phyloP scores from a whole-genome alignment of 306 rosid species.

The Canavalia gladiata region DNA sequence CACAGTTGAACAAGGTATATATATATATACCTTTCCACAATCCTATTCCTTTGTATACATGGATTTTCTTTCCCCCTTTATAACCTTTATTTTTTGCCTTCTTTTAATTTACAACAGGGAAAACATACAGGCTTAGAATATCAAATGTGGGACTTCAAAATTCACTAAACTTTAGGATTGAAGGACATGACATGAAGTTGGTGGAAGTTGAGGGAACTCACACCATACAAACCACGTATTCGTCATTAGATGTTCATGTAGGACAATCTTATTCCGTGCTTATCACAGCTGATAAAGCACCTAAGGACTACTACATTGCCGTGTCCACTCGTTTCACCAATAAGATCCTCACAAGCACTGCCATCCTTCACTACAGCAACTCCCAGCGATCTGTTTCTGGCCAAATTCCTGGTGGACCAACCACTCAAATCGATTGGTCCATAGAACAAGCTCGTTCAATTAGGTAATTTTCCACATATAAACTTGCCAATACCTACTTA shows the following conservation, averaged over 20 bases:
- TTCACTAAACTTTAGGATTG: slow-evolving; percentile 84
- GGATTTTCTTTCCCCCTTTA: no score
- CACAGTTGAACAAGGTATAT: slow-evolving; percentile 77
- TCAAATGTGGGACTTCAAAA: slow-evolving; percentile 87
- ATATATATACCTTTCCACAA: background rate
- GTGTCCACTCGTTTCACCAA: slow-evolving; percentile 78
- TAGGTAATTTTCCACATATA: slow-evolving; percentile 52
- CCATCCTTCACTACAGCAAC: slow-evolving; percentile 75
- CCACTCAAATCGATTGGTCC: slow-evolving; percentile 77
- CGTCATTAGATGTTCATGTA: slow-evolving; percentile 85
- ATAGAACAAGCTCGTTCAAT: slow-evolving; percentile 83
- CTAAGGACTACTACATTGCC: slow-evolving; percentile 73
- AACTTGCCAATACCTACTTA: background rate
- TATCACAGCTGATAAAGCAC: slow-evolving; percentile 84
- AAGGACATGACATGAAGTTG: slow-evolving; percentile 76
- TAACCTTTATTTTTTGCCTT: background rate
- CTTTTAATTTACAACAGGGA: slow-evolving; percentile 56
- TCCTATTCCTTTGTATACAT: background rate
- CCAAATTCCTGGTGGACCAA: slow-evolving; percentile 78
- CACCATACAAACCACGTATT: slow-evolving; percentile 78
- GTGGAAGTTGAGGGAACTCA: slow-evolving; percentile 98
- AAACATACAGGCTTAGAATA: slow-evolving; percentile 92
- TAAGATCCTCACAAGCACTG: slow-evolving; percentile 65
- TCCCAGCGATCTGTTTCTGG: slow-evolving; percentile 63
- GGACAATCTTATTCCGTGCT: slow-evolving; percentile 94